Evolutionary conservation across 352 stramenopile genomes (phyloP).

Genomic region (Globisporangium ultimum): DNA sequence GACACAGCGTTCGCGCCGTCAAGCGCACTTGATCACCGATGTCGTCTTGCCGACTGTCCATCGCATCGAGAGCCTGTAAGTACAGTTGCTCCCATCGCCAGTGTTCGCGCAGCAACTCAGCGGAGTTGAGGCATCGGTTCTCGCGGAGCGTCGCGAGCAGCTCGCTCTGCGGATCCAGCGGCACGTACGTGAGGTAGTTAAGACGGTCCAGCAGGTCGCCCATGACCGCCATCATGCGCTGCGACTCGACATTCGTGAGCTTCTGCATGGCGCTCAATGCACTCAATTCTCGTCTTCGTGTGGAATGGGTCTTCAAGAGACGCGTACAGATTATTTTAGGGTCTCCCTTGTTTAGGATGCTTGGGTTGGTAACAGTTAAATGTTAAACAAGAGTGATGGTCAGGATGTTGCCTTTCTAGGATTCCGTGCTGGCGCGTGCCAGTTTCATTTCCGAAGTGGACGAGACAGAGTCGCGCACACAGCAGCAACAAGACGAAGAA

Average conservation of each 20-base stretch:
- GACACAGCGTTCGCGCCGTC: conserved; percentile 61
- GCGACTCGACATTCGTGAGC: conserved; percentile 85
- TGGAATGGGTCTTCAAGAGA: too few species aligned
- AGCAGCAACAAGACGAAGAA: too few species aligned
- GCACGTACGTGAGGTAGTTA: conserved; percentile 85
- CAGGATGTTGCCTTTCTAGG: too few species aligned
- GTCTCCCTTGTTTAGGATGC: too few species aligned
- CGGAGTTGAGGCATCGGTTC: conserved; percentile 55
- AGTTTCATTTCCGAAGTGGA: too few species aligned
- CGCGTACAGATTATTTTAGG: too few species aligned
- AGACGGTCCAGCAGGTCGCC: conserved; percentile 80
- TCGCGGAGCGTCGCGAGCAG: conserved; percentile 58
- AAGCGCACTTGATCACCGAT: conserved; percentile 74
- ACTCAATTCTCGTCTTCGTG: too few species aligned
- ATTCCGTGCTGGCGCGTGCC: too few species aligned
- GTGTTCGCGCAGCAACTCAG: conserved; percentile 62
- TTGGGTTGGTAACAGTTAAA: too few species aligned
- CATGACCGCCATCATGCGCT: conserved; percentile 87
- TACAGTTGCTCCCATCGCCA: conserved; percentile 81
- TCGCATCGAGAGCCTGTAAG: conserved; percentile 49
- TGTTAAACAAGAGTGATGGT: too few species aligned
- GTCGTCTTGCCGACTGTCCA: conserved; percentile 61
- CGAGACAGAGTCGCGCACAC: too few species aligned
- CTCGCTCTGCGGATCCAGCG: conserved; percentile 48
- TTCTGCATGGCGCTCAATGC: conserved; percentile 58